Evolutionary conservation across 257 asterid genomes (phyloP), one percentile per base, ranked within the genome.

Genomic region (Schizonepeta tenuifolia): DNA sequence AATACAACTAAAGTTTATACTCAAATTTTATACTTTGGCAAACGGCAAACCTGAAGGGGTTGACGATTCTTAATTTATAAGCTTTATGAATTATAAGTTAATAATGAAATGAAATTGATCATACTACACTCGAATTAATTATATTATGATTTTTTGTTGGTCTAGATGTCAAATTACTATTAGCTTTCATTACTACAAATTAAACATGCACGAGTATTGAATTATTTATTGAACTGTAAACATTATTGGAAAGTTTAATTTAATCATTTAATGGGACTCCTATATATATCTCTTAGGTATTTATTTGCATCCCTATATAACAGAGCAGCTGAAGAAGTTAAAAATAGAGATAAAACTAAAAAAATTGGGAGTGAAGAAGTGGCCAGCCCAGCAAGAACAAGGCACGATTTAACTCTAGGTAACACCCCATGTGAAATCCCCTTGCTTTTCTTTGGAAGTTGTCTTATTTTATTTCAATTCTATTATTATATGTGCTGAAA

Each of bases 401-500:
- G 74, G 56, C 72, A 64, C 75, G 56, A 78, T 68, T 68, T 73
- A 74, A 79, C 67, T 58, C 51, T 40, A 74, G 74, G 79, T 78
- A 71, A 81, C 81, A 79, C 58, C 75, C 80, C 86, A 81, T 77
- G 86, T 81, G 88, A 73, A 67, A 67, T 69, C 74, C 69, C 75
- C 72, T 71, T 67, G 65, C 78, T 74, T 20, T 58, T 36, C 81
- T 62, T 81, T 71, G 76, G 69, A 69, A 71, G 9, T 73, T 70
- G 72, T 61, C 63, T 57, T 69, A 10, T 53, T 81, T 65, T 75
- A 9, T 75, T 72, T 68, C 26, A 62, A 35, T 51, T 54, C 22
- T 33, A 17, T 6, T 18, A 9, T 22, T 69, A 55, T 67, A 31
- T 31, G 36, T 67, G 43, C 15, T 44, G 41, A 36, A 2, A 28